These are phyloP conservation scores for Amanita brunnescens DNA, from an alignment of 768 basidiomycete species.

Conservation along the genomic window DNA sequence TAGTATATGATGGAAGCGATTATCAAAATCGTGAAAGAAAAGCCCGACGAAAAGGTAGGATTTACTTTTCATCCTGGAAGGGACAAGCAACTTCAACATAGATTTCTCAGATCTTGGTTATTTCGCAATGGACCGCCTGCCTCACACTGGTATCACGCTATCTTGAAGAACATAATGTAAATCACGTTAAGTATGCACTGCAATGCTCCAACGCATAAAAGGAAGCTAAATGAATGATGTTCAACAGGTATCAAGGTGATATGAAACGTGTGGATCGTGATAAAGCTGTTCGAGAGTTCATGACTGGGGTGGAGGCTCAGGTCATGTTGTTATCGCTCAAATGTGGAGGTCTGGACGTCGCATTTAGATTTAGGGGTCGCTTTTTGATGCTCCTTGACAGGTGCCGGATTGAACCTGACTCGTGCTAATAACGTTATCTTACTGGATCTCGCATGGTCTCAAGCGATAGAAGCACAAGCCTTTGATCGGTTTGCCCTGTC, in stretches of 20 bases:
- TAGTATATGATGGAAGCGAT: constrained; percentile 57
- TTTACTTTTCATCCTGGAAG: background rate
- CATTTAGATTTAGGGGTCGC: background rate
- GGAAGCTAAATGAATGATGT: too few relatives aligned
- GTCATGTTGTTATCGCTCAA: constrained; percentile 59
- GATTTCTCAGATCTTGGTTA: constrained; percentile 52
- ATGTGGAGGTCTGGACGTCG: constrained; percentile 39
- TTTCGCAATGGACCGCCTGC: constrained; percentile 66
- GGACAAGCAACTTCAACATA: constrained; percentile 20
- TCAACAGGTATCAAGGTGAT: constrained; percentile 48
- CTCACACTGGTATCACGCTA: constrained; percentile 57
- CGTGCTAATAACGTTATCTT: constrained; percentile 58
- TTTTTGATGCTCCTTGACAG: constrained; percentile 15
- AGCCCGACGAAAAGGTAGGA: constrained; percentile 51
- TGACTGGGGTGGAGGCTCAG: constrained; percentile 46
- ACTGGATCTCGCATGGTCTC: constrained; percentile 57
- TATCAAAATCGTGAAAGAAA: constrained; percentile 30
- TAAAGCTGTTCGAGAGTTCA: constrained; percentile 47
- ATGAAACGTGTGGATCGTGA: constrained; percentile 49
- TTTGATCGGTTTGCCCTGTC: constrained; percentile 29
- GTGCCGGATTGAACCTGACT: constrained; percentile 50
- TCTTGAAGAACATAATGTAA: constrained; percentile 40
- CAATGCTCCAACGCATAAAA: background rate
- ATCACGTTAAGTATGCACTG: constrained; percentile 42
- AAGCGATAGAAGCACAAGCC: constrained; percentile 53